Evolutionary conservation across 176 grass and related monocot species (phyloP).

Genomic region (Lolium rigidum): DNA sequence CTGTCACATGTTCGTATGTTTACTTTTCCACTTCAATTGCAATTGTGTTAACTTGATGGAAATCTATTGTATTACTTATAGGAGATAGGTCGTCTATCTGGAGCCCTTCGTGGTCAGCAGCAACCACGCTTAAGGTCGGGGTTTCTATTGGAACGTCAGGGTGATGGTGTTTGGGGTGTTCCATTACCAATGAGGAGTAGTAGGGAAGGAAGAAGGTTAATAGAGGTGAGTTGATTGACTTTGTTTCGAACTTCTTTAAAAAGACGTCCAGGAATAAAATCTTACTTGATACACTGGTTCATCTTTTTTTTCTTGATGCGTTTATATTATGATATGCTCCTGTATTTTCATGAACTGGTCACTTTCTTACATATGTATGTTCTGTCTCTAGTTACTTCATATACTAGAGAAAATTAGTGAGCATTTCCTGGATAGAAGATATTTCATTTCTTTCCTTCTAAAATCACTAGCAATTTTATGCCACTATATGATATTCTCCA

Average conservation of each 20-base stretch:
- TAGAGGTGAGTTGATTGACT: conserved; percentile 50
- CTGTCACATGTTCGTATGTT: conserved; percentile 3
- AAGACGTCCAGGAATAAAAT: background rate
- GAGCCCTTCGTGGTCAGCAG: conserved; percentile 56
- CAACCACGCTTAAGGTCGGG: conserved; percentile 54
- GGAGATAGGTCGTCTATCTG: conserved; percentile 58
- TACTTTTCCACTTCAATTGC: conserved; percentile 1
- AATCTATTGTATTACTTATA: conserved; percentile 24
- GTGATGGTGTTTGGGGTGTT: conserved; percentile 64
- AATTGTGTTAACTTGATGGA: background rate
- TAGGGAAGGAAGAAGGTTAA: conserved; percentile 72
- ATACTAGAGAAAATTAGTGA: conserved; percentile 3
- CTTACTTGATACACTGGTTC: background rate
- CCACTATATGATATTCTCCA: conserved; percentile 17
- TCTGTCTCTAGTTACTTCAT: background rate
- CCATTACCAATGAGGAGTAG: conserved; percentile 60
- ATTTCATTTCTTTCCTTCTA: background rate
- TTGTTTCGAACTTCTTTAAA: background rate
- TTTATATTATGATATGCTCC: background rate
- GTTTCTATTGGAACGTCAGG: conserved; percentile 58
- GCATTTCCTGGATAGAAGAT: background rate
- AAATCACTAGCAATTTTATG: conserved; percentile 7
- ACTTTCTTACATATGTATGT: background rate
- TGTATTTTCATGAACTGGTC: background rate
- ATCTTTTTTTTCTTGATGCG: background rate